Percentiles rank a stretch among this genome's conserved stretches.
Conservation (phyloP, 2,329 filamentous ascomycete genomes). For the Penicillium vulpinum region DNA sequence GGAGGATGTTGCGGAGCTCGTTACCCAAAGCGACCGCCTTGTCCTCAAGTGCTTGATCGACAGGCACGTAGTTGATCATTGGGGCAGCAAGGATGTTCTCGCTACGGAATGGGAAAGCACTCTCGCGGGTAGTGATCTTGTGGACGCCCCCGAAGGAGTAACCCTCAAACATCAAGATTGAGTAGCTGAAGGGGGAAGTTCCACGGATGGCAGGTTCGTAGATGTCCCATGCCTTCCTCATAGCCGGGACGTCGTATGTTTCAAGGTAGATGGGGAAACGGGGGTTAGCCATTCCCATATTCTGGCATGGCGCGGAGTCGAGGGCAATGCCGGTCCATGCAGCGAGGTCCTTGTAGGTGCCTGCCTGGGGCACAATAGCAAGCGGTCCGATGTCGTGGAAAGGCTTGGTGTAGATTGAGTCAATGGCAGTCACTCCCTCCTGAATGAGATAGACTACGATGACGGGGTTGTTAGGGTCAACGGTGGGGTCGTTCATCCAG, state of each 20-base stretch:
- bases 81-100: conserved; percentile 46
- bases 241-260: conserved; percentile 41
- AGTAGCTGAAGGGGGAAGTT: conserved; percentile 37
- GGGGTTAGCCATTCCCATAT: conserved; percentile 42
- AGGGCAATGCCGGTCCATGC: conserved; percentile 46
- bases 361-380: conserved; percentile 31
- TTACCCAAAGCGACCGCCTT: conserved; percentile 30
- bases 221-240: conserved; percentile 40
- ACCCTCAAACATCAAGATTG: conserved; percentile 58
- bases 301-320: conserved; percentile 44
- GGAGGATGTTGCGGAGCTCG: conserved; percentile 32
- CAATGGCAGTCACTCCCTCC: conserved; percentile 41
- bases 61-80: conserved; percentile 33
- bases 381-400: conserved; percentile 48
- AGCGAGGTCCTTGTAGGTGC: conserved; percentile 50
- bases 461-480: conserved; percentile 31
- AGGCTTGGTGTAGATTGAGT: conserved; percentile 44
- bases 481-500: conserved; percentile 27
- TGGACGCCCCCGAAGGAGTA: conserved; percentile 53
- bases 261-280: conserved; percentile 50
- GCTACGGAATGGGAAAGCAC: conserved; percentile 50
- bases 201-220: conserved; percentile 37
- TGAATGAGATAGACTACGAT: conserved; percentile 36
- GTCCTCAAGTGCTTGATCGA: conserved; percentile 22
- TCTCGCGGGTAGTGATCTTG: conserved; percentile 34